Evolutionary conservation across 2,329 filamentous ascomycete species (phyloP), one percentile per base, ranked within the genome.

Genomic region (Podosphaera aphanis): DNA sequence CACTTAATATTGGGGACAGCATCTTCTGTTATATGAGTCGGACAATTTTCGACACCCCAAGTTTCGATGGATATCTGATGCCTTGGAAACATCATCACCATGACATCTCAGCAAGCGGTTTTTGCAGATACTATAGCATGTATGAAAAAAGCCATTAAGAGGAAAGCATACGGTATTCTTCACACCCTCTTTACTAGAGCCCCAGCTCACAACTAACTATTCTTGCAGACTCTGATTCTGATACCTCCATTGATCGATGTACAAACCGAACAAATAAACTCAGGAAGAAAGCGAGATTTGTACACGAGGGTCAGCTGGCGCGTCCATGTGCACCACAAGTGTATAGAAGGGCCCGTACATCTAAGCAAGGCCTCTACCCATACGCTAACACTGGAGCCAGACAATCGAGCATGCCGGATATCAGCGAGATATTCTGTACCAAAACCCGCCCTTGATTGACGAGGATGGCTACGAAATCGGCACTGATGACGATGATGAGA

Each of bases 241-340:
- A 88, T 60, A 75, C 77, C 49, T 71, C 74, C 46, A 76, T 84
- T 54, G 70, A 77, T 49, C 68, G 71, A 54, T 72, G 71, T 54
- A 79, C 75, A 47, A 85, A 85, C 61, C 77, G 81, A 57, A 80
- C 79, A 49, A 74, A 83, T 61, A 88, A 86, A 60, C 67, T 88
- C 40, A 83, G 85, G 66, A 80, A 75, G 60, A 71, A 74, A 54
- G 77, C 82, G 39, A 71, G 74, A 53, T 82, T 82, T 57, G 71
- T 80, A 40, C 77, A 73, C 54, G 69, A 76, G 56, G 80, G 80
- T 48, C 75, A 78, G 55, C 66, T 85, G 50, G 74, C 79, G 38
- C 70, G 74, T 21, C 70, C 75, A 0, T 70, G 69, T 23, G 79
- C 78, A 2, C 74, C 76, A 38, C 70, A 74, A 53, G 70, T 73